phyloP scores from a whole-genome alignment of 1,284 basidiomycete genomes.

The Schizophyllum commune region DNA sequence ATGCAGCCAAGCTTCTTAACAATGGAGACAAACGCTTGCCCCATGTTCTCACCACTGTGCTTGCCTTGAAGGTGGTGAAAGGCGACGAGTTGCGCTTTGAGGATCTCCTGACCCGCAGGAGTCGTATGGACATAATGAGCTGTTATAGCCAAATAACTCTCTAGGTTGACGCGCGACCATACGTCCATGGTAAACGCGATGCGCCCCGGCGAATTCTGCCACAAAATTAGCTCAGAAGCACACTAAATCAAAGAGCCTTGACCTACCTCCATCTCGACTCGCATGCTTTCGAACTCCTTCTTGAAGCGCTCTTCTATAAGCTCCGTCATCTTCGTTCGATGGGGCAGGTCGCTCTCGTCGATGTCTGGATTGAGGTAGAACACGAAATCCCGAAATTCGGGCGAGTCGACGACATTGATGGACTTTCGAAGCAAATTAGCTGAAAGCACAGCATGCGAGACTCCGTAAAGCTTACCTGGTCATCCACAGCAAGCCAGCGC shows the following conservation, averaged over 20 bases:
- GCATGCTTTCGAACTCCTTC: constrained; percentile 12
- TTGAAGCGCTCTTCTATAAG: constrained; percentile 15
- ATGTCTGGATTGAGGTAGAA: constrained; percentile 17
- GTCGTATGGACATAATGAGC: constrained; percentile 14
- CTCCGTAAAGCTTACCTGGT: constrained; percentile 16
- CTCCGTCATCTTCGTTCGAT: constrained; percentile 17
- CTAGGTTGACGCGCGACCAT: constrained; percentile 18
- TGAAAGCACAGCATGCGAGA: background rate
- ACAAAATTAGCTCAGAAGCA: background rate
- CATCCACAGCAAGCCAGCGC: constrained; percentile 19
- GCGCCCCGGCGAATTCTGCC: constrained; percentile 17
- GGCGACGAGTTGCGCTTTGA: constrained; percentile 7
- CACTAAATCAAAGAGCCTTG: background rate
- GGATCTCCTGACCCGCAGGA: too few relatives aligned
- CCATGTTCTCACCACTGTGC: constrained; percentile 14
- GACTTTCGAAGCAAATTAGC: constrained; percentile 13
- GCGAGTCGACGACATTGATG: constrained; percentile 20
- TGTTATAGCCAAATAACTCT: constrained; percentile 20
- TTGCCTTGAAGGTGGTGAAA: constrained; percentile 13
- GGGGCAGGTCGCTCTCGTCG: constrained; percentile 16
- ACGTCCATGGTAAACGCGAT: constrained; percentile 21
- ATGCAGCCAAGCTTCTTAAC: constrained; percentile 11
- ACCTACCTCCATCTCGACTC: constrained; percentile 15
- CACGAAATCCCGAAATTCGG: constrained; percentile 20
- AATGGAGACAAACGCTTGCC: constrained; percentile 9